phyloP scores from a whole-genome alignment of 345 rosid species.

The Triadica sebifera region DNA sequence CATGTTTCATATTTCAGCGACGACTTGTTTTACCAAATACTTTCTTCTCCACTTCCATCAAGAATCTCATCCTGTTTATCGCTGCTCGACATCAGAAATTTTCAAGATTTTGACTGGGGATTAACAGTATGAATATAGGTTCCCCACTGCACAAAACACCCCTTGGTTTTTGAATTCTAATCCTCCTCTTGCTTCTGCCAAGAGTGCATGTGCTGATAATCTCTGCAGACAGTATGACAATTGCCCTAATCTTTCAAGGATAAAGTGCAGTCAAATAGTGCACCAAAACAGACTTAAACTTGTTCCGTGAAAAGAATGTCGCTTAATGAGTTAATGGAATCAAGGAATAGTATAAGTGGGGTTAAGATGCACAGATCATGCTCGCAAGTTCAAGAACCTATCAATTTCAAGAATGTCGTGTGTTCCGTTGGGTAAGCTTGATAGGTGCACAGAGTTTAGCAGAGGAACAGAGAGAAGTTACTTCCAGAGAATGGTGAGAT shows the following conservation, averaged over 20 bases:
- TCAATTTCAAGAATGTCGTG: conserved; percentile 67
- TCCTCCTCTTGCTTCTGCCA: conserved; percentile 55
- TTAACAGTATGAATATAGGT: conserved; percentile 22
- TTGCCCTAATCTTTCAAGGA: conserved; percentile 72
- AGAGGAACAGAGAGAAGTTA: conserved; percentile 30
- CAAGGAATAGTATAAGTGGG: conserved; percentile 31
- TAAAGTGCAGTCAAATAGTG: conserved; percentile 76
- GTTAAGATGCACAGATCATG: conserved; percentile 27
- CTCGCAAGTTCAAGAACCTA: conserved; percentile 26
- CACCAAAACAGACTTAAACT: conserved; percentile 76
- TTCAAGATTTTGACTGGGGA: conserved; percentile 23
- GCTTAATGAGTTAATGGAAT: conserved; percentile 29
- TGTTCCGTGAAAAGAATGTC: conserved; percentile 19
- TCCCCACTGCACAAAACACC: conserved; percentile 29
- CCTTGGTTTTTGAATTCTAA: conserved; percentile 26
- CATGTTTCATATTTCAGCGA: conserved; percentile 26
- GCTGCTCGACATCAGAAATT: conserved; percentile 12
- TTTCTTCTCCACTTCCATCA: conserved; percentile 27
- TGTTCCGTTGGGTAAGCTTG: conserved; percentile 51
- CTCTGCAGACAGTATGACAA: conserved; percentile 41
- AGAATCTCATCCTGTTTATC: conserved; percentile 20
- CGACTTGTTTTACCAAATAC: conserved; percentile 20
- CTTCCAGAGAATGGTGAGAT: conserved; percentile 9
- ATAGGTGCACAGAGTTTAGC: conserved; percentile 42
- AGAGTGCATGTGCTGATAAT: conserved; percentile 58